These are phyloP conservation scores for Teunomyces lycoperdinae DNA, from an alignment of 805 yeast species.

Conservation along the genomic window DNA sequence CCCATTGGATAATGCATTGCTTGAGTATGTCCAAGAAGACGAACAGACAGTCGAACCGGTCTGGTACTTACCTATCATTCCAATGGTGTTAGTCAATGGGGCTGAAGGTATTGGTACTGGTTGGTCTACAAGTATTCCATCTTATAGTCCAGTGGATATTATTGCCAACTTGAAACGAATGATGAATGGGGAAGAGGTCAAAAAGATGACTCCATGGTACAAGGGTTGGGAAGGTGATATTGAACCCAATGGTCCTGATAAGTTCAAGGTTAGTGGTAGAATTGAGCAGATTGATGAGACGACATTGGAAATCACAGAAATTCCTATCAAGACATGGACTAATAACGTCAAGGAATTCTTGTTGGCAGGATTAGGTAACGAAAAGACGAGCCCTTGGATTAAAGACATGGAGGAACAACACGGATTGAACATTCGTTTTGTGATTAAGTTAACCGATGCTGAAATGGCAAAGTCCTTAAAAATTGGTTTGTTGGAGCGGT, in stretches of 20 bases:
- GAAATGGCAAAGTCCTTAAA: slow-evolving; percentile 79
- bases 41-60: slow-evolving; percentile 93
- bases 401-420: slow-evolving; percentile 96
- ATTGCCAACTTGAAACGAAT: slow-evolving; percentile 69
- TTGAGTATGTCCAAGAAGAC: slow-evolving; percentile 84
- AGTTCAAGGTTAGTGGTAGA: slow-evolving; percentile 72
- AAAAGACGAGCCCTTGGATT: slow-evolving; percentile 78
- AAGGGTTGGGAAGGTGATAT: slow-evolving; percentile 91
- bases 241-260: slow-evolving; percentile 61
- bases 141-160: slow-evolving; percentile 82
- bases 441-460: slow-evolving; percentile 67
- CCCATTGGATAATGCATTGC: slow-evolving; percentile 74
- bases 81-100: slow-evolving; percentile 94
- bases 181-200: slow-evolving; percentile 68
- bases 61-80: slow-evolving; percentile 91
- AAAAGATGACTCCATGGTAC: slow-evolving; percentile 87
- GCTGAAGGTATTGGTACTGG: slow-evolving; percentile 99
- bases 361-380: slow-evolving; percentile 73
- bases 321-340: slow-evolving; percentile 94
- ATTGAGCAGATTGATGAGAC: slow-evolving; percentile 78
- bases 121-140: slow-evolving; percentile 93
- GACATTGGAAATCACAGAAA: slow-evolving; percentile 84
- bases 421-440: slow-evolving; percentile 73
- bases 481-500: slow-evolving; percentile 80
- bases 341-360: slow-evolving; percentile 83